phyloP scores from a whole-genome alignment of 2,329 filamentous ascomycete genomes.

The Cordyceps tenuipes region DNA sequence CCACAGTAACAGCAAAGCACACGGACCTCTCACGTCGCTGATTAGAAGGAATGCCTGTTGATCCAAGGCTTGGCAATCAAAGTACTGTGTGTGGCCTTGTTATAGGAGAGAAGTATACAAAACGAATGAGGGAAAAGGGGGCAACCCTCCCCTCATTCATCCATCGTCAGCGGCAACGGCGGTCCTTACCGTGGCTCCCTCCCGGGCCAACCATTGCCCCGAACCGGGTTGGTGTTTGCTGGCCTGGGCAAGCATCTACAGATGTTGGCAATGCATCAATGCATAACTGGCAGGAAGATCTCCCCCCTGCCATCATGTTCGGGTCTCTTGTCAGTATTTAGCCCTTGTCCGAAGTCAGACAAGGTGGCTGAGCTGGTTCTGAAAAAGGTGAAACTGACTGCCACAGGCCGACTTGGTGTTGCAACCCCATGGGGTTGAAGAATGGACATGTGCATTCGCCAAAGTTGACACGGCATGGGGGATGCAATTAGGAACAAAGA shows the following conservation, averaged over 20 bases:
- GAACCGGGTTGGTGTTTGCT: neutral
- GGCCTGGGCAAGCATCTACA: too few relatives aligned
- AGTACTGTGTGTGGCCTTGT: too few relatives aligned
- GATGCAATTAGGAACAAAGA: neutral
- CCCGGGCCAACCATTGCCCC: constrained; percentile 3
- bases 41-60: neutral
- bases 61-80: too few relatives aligned
- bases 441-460: neutral
- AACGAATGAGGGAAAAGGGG: neutral
- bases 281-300: neutral
- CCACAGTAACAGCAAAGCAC: neutral
- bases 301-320: neutral
- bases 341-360: neutral
- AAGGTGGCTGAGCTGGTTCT: neutral
- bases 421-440: too few relatives aligned
- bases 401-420: too few relatives aligned
- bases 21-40: neutral
- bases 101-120: too few relatives aligned
- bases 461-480: neutral
- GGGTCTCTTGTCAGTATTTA: neutral
- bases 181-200: neutral
- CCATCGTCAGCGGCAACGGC: neutral
- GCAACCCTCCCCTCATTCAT: neutral
- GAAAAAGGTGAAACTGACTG: neutral
- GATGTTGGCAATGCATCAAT: too few relatives aligned